Evolutionary conservation across 352 stramenopile genomes (phyloP), one percentile per base, ranked within the genome.

Genomic region (Blastocystis sp.): DNA sequence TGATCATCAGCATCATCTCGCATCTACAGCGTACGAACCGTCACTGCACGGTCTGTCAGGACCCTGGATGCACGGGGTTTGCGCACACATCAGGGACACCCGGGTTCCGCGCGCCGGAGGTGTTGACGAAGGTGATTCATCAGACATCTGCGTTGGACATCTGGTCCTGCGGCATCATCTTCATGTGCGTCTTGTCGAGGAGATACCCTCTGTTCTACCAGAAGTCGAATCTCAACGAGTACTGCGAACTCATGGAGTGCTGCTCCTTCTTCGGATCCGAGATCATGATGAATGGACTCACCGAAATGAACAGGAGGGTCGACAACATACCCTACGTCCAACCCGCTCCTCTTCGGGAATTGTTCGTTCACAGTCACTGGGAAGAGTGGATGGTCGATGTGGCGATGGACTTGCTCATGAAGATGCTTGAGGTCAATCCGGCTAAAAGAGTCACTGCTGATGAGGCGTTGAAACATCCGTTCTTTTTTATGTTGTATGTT

Each of bases 111-210:
- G 76, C 76, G 30, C 76, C 76, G 7, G 76, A 88, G 76, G 76
- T 88, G 5, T 45, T 88, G 3, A 78, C 64, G 24, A 73, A 76
- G 30, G 64, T 76, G 64, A 88, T 88, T 88, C 59, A 88, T 34
- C 76, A 88, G 76, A 88, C 76, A 2, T 34, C 76, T 13, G 76
- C 76, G 7, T 30, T 88, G 34, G 76, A 88, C 50, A 76, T 88
- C 16, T 88, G 76, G 76, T 88, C 76, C 16, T 88, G 76, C 30
- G 76, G 76, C n/a, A 88, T 88, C 45, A 43, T 88, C n/a, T 88
- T 88, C 54, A 73, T 88, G 59, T 88, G 59, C 50, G 41, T 88
- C 18, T 24, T 88, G 20, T 76, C 76, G 18, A 16, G 64, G n/a
- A 18, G 76, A 43, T 88, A 88, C n/a, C 76, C 76, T n/a, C 64